Conservation (phyloP, 2,329 filamentous ascomycete genomes). For the Fusarium sp. region DNA sequence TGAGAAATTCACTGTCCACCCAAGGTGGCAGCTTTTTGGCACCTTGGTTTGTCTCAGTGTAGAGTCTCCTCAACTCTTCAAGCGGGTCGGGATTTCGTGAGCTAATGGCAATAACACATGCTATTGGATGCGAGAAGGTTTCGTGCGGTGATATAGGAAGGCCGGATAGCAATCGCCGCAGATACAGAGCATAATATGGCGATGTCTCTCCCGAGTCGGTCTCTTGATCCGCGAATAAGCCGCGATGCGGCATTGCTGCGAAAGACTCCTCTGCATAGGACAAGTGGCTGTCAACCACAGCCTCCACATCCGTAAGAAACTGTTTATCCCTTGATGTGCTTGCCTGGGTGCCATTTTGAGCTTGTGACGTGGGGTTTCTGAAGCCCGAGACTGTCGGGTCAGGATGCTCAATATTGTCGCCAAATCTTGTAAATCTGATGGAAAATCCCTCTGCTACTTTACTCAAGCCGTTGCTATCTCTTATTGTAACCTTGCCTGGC, state of each 20-base stretch:
- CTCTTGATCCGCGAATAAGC: slow-evolving; percentile 57
- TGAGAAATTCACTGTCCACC: slow-evolving; percentile 91
- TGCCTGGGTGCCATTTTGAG: slow-evolving; percentile 47
- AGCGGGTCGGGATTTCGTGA: slow-evolving; percentile 87
- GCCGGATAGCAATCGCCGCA: slow-evolving; percentile 85
- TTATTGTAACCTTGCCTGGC: slow-evolving; percentile 87
- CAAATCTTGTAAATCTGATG: slow-evolving; percentile 84
- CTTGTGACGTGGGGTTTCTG: slow-evolving; percentile 56
- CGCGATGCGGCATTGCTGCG: slow-evolving; percentile 54
- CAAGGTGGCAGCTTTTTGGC: slow-evolving; percentile 81
- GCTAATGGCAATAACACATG: slow-evolving; percentile 94
- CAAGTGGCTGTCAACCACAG: slow-evolving; percentile 83
- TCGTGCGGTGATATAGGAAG: slow-evolving; percentile 86
- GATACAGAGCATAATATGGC: slow-evolving; percentile 86
- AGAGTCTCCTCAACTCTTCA: slow-evolving; percentile 86
- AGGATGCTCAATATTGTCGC: slow-evolving; percentile 67
- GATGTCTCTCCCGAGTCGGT: slow-evolving; percentile 70
- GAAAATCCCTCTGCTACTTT: slow-evolving; percentile 90
- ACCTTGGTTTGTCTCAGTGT: slow-evolving; percentile 85
- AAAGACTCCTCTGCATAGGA: slow-evolving; percentile 77
- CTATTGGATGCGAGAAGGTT: slow-evolving; percentile 94
- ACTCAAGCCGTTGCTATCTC: slow-evolving; percentile 90
- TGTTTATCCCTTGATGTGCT: slow-evolving; percentile 51
- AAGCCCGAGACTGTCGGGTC: slow-evolving; percentile 55
- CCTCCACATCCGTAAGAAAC: slow-evolving; percentile 76